These are phyloP conservation scores for Penicillium desertorum DNA, from an alignment of 495 filamentous ascomycete genomes.

Conservation along the genomic window DNA sequence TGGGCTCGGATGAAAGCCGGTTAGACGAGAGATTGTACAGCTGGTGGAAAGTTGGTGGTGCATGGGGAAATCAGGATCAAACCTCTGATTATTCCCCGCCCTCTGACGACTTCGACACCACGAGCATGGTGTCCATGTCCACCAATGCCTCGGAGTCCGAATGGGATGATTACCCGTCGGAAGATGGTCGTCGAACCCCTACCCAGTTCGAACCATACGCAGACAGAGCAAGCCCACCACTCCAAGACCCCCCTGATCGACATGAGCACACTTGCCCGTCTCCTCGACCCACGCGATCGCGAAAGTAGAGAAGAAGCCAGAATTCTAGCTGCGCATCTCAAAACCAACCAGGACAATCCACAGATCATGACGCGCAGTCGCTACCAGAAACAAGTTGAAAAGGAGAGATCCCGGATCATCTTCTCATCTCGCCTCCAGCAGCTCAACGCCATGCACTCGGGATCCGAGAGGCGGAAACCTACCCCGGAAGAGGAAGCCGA, in stretches of 20 bases:
- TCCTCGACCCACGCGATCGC: slow-evolving; percentile 76
- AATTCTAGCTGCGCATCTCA: slow-evolving; percentile 77
- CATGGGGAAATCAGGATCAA: slow-evolving; percentile 76
- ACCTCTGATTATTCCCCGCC: slow-evolving; percentile 66
- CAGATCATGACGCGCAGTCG: slow-evolving; percentile 78
- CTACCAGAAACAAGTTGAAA: slow-evolving; percentile 64
- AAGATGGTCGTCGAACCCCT: slow-evolving; percentile 71
- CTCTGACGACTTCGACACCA: slow-evolving; percentile 64
- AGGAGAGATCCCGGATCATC: slow-evolving; percentile 65
- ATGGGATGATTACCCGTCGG: slow-evolving; percentile 54
- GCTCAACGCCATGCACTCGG: slow-evolving; percentile 14
- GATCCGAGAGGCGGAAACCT: slow-evolving; percentile 39
- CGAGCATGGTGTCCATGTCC: slow-evolving; percentile 70
- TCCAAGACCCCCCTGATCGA: slow-evolving; percentile 64
- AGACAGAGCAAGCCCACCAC: slow-evolving; percentile 56
- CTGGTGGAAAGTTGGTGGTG: slow-evolving; percentile 77
- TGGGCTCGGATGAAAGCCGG: slow-evolving; percentile 55
- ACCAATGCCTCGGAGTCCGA: slow-evolving; percentile 52
- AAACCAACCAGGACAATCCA: slow-evolving; percentile 43
- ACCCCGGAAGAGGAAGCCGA: slow-evolving; percentile 73
- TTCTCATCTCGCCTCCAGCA: slow-evolving; percentile 41
- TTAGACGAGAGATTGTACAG: slow-evolving; percentile 71
- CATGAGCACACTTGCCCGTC: slow-evolving; percentile 66
- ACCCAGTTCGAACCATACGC: slow-evolving; percentile 56
- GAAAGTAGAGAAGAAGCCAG: slow-evolving; percentile 79